Evolutionary conservation across 331 rosid species (phyloP).

Genomic region (Malus hybrid): DNA sequence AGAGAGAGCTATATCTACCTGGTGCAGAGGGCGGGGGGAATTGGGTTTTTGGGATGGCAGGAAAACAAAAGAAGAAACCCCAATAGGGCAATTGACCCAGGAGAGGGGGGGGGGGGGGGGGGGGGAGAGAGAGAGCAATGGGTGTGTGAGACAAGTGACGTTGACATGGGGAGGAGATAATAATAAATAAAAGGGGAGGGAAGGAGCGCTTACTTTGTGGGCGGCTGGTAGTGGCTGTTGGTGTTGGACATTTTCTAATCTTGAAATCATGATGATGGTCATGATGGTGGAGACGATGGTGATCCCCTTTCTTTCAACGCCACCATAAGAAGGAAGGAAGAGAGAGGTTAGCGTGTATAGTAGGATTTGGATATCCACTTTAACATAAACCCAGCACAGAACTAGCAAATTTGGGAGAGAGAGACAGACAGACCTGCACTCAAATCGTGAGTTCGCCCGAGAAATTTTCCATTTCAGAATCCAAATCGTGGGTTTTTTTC

Average conservation of each 20-base stretch:
- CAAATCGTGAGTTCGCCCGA: no score
- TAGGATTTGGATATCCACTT: conserved; percentile 11
- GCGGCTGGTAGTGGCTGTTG: conserved; percentile 28
- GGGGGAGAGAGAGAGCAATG: background rate
- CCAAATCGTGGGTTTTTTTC: no score
- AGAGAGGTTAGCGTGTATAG: conserved; percentile 10
- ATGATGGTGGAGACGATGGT: conserved; percentile 1
- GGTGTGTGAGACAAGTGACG: background rate
- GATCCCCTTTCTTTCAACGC: background rate
- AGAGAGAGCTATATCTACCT: background rate
- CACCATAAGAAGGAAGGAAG: no score
- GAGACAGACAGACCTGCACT: no score
- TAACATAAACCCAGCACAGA: no score
- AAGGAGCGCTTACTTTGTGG: conserved; percentile 31
- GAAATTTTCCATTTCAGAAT: no score
- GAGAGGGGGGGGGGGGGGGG: background rate
- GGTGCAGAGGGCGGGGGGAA: background rate
- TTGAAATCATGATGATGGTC: conserved; percentile 8
- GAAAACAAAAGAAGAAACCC: background rate
- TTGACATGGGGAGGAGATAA: background rate
- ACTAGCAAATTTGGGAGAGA: no score
- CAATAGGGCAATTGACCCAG: background rate
- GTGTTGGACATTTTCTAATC: conserved; percentile 16
- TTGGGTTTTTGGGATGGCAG: background rate
- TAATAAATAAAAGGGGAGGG: background rate